phyloP scores from a whole-genome alignment of 805 yeast species.

The Yarrowia sp. region DNA sequence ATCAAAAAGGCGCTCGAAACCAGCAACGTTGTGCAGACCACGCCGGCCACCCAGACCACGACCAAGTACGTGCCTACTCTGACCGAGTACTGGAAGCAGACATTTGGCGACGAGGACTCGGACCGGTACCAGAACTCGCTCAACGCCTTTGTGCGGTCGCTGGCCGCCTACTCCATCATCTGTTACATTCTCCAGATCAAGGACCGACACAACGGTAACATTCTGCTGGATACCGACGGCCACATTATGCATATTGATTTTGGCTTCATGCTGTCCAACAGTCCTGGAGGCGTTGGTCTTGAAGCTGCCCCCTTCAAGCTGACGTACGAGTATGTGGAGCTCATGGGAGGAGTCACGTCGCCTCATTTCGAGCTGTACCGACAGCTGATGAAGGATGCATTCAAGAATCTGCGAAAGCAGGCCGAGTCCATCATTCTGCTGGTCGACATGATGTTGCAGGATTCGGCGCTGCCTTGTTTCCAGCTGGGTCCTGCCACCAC shows the following conservation, averaged over 20 bases:
- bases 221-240: conserved; percentile 92
- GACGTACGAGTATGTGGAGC: conserved; percentile 82
- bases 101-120: conserved; percentile 62
- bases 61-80: conserved; percentile 67
- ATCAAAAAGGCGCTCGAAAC: conserved; percentile 82
- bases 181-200: conserved; percentile 89
- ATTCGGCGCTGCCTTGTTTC: conserved; percentile 87
- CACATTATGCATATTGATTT: conserved; percentile 90
- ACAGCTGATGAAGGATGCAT: conserved; percentile 64
- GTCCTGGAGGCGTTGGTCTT: conserved; percentile 90
- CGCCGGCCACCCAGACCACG: conserved; percentile 55
- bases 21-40: not conserved
- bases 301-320: conserved; percentile 97
- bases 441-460: conserved; percentile 93
- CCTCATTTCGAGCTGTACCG: conserved; percentile 59
- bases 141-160: conserved; percentile 75
- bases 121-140: conserved; percentile 68
- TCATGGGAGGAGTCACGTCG: conserved; percentile 76
- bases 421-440: conserved; percentile 72
- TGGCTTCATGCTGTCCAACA: conserved; percentile 86
- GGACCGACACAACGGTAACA: conserved; percentile 97
- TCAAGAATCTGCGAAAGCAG: conserved; percentile 66
- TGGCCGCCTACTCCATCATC: conserved; percentile 91
- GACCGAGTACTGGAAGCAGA: conserved; percentile 69
- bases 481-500: conserved; percentile 83